Evolutionary conservation across 805 yeast genomes (phyloP).

Genomic region (Tanozyma kutaoensis): DNA sequence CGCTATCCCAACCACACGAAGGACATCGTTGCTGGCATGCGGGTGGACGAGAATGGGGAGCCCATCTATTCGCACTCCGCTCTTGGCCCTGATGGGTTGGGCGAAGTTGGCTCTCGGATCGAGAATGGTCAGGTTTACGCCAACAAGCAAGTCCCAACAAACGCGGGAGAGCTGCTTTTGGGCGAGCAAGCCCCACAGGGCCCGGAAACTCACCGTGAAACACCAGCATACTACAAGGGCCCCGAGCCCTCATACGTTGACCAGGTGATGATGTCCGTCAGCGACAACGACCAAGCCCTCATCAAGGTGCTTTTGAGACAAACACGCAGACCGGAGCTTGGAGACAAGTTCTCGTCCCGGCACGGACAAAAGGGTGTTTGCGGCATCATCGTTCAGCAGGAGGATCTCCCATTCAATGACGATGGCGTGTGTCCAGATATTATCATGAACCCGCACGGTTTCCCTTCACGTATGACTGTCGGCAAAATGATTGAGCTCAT

Average conservation of each 20-base stretch:
- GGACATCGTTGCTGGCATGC: conserved; percentile 85
- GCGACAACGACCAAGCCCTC: conserved; percentile 90
- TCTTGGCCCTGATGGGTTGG: conserved; percentile 89
- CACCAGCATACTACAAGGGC: conserved; percentile 84
- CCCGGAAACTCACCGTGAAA: conserved; percentile 64
- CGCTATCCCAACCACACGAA: conserved; percentile 89
- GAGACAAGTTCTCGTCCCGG: conserved; percentile 94
- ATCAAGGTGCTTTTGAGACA: conserved; percentile 88
- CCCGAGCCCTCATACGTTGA: conserved; percentile 95
- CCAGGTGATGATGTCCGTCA: conserved; percentile 93
- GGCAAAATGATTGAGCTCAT: conserved; percentile 96
- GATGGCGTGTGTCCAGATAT: conserved; percentile 89
- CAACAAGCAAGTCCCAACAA: conserved; percentile 85
- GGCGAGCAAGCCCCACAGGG: conserved; percentile 20
- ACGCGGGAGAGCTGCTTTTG: conserved; percentile 57
- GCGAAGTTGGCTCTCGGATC: conserved; percentile 86
- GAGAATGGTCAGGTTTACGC: conserved; percentile 90
- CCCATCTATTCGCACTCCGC: conserved; percentile 82
- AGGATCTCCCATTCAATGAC: conserved; percentile 92
- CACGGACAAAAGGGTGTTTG: conserved; percentile 99
- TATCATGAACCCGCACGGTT: conserved; percentile 98
- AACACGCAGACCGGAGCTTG: conserved; percentile 93
- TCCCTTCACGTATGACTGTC: conserved; percentile 99
- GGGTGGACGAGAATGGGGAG: conserved; percentile 67
- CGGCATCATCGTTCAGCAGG: conserved; percentile 95